Percentiles rank a stretch among this genome's conserved stretches.
Evolutionary conservation across 306 rosid genomes (phyloP).

Genomic region (Gynostemma pentaphyllum): DNA sequence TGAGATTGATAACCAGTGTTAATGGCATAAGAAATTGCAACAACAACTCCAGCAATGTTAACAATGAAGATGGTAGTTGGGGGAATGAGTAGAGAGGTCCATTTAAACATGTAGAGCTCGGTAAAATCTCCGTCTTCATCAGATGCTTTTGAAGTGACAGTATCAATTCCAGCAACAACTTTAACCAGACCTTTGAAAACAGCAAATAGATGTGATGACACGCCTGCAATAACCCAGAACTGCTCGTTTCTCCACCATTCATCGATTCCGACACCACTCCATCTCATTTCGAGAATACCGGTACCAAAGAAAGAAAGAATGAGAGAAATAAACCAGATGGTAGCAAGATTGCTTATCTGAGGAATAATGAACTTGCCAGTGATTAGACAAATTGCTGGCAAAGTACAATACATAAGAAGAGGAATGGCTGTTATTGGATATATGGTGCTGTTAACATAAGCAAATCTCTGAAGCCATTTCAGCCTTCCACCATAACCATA

Average conservation of each 20-base stretch:
- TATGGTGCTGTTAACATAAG: too few species aligned
- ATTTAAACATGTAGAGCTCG: not conserved
- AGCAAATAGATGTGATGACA: not conserved
- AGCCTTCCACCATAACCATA: too few species aligned
- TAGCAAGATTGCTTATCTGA: not conserved
- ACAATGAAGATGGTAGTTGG: not conserved
- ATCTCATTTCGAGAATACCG: not conserved
- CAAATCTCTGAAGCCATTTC: too few species aligned
- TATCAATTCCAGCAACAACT: not conserved
- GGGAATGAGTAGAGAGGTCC: too few species aligned
- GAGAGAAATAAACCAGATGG: not conserved
- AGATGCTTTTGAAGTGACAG: not conserved
- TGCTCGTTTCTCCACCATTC: conserved; percentile 3
- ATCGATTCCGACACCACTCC: not conserved
- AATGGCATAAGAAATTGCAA: not conserved
- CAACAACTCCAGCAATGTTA: not conserved
- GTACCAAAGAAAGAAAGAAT: not conserved
- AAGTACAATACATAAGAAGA: too few species aligned
- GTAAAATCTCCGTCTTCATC: not conserved
- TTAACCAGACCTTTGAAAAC: not conserved
- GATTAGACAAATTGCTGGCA: too few species aligned
- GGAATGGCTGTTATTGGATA: too few species aligned
- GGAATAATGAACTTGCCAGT: too few species aligned
- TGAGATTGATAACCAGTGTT: not conserved
- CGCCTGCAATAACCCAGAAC: not conserved